Base-by-base conservation (phyloP, 352 stramenopile species). In the Phytophthora fragariae region DNA sequence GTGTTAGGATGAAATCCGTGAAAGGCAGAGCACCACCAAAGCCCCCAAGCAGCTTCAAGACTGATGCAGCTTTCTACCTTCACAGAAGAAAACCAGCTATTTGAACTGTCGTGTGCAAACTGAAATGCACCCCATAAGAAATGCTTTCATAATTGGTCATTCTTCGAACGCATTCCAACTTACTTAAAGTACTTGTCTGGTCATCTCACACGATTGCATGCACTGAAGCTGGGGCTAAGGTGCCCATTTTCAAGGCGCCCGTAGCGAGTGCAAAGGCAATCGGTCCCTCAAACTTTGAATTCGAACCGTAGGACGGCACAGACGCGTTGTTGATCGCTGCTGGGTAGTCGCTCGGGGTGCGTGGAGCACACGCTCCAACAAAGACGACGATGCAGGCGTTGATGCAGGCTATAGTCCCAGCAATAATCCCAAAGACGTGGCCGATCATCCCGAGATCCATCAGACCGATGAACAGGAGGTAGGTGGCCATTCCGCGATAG, bases 361-460 rank as follows among this genome's bases (percentile, higher is more conserved):
- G 69, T 5, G 75, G 77, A 1, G 68, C 62, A 56, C 76, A 83
- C 19, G 64, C 67, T 5, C 78, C 76, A 27, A 83, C 70, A 31
- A 80, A 46, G 31, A 86, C 39, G 52, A 86, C 75, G 58, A 88
- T 70, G n/a, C 73, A 69, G 7, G 81, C 79, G 60, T 80, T 88
- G 44, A 73, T 62, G 50, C 71, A 83, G n/a, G 81, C 81, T 8
- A 75, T 31, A 0, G 44, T 65, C 29, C 81, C 81, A 12, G 81
- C 77, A 52, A 85, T 54, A 12, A 77, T 56, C 0, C 77, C 81
- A 55, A 86, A 84, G 21, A 80, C 33, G 5, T 73, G 68, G 24
- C 81, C 76, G 6, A 81, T 77, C 78, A 90, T 84, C 11, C 84
- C 84, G 29, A 91, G 70, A 21, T 89, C 82, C n/a, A 91, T 71